phyloP scores from a whole-genome alignment of 2,329 filamentous ascomycete species.

The Arthrinium puccinioides region DNA sequence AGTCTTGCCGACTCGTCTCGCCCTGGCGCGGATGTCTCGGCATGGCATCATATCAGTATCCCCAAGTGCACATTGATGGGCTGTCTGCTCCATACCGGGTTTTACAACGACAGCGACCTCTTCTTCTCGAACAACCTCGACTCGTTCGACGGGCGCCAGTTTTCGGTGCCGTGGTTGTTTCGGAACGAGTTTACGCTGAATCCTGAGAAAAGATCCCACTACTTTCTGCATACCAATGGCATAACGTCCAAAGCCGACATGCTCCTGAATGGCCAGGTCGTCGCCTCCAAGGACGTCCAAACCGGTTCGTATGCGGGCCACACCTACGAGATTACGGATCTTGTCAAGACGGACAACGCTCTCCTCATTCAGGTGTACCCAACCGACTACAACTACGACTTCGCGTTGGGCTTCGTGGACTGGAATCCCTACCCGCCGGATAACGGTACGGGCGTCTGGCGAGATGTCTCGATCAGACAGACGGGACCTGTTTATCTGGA shows the following conservation, averaged over 20 bases:
- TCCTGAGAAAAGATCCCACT: slow-evolving; percentile 29
- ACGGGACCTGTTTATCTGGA: slow-evolving; percentile 43
- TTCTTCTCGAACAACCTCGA: slow-evolving; percentile 46
- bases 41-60: slow-evolving; percentile 41
- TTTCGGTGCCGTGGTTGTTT: slow-evolving; percentile 51
- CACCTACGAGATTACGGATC: slow-evolving; percentile 44
- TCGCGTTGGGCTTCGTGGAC: slow-evolving; percentile 53
- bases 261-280: slow-evolving; percentile 46
- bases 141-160: slow-evolving; percentile 35
- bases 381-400: slow-evolving; percentile 51
- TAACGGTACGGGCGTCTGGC: slow-evolving; percentile 58
- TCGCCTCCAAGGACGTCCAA: slow-evolving; percentile 41
- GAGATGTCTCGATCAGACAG: slow-evolving; percentile 47
- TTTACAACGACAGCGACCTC: slow-evolving; percentile 44
- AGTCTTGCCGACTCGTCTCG: slow-evolving; percentile 32
- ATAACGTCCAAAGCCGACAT: slow-evolving; percentile 55
- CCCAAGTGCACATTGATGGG: slow-evolving; percentile 49
- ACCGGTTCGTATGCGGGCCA: slow-evolving; percentile 50
- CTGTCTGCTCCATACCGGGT: slow-evolving; percentile 42
- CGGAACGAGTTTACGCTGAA: slow-evolving; percentile 42
- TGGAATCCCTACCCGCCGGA: slow-evolving; percentile 57
- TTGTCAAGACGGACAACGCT: slow-evolving; percentile 36
- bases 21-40: slow-evolving; percentile 34
- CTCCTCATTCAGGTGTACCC: slow-evolving; percentile 48
- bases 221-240: slow-evolving; percentile 48